Conservation (phyloP, 768 basidiomycete species). For the Mycena albidolilacea region DNA sequence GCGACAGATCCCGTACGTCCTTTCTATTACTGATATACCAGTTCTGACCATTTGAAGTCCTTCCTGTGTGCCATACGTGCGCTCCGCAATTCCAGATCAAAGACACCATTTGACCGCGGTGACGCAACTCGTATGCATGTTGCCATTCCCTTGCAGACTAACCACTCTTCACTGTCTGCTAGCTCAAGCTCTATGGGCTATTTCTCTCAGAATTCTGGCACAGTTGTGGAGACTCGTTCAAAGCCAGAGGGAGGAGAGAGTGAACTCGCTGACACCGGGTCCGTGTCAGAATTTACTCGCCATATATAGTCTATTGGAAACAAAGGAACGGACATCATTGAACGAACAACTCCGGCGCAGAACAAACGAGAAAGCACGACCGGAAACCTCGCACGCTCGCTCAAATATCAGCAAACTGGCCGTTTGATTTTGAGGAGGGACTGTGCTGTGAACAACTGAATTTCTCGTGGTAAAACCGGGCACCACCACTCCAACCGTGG, state of each 20-base stretch:
- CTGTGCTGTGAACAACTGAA: too few species aligned
- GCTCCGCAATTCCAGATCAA: neutral
- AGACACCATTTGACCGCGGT: neutral
- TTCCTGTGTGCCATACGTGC: slow-evolving; percentile 21
- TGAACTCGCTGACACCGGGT: neutral
- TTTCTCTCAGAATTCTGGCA: neutral
- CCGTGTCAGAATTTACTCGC: neutral
- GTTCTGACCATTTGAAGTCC: slow-evolving; percentile 5
- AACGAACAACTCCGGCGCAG: too few species aligned
- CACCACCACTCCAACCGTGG: too few species aligned
- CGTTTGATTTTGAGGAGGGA: too few species aligned
- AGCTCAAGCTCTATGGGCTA: neutral
- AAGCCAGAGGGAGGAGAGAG: neutral
- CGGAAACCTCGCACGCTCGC: too few species aligned
- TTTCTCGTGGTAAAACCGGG: too few species aligned
- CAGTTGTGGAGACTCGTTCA: neutral
- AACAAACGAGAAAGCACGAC: too few species aligned
- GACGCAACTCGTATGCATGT: neutral
- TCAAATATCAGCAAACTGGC: too few species aligned
- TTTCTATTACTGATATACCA: neutral
- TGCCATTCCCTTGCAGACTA: neutral
- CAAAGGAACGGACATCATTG: too few species aligned
- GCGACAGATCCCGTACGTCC: slow-evolving; percentile 22
- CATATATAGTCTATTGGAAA: neutral
- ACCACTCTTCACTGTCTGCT: neutral